Evolutionary conservation across 495 filamentous ascomycete genomes (phyloP).

Genomic region (Filosporella fistucella): DNA sequence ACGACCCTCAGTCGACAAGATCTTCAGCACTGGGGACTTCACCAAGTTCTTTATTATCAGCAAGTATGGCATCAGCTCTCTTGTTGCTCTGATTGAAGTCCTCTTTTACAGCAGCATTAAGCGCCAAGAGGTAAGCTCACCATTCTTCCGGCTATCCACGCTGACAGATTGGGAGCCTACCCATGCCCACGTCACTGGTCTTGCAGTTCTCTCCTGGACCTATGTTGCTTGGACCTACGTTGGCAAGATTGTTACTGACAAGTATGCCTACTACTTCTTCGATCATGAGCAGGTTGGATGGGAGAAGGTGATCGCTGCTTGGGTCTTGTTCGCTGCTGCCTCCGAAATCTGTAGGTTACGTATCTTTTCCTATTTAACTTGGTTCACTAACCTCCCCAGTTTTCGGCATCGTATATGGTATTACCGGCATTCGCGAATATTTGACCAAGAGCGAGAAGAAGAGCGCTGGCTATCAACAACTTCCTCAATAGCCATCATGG

Average conservation of each 20-base stretch:
- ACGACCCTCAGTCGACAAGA: conserved; percentile 2
- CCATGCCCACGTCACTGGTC: conserved; percentile 28
- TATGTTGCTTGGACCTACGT: conserved; percentile 46
- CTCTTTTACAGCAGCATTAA: conserved; percentile 43
- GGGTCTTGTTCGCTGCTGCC: conserved; percentile 30
- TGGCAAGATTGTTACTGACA: conserved; percentile 39
- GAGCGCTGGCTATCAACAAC: conserved; percentile 12
- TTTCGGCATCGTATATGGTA: conserved; percentile 37
- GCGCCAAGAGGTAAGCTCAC: conserved; percentile 35
- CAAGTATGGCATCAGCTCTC: conserved; percentile 33
- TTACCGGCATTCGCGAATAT: conserved; percentile 38
- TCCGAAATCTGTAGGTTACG: conserved; percentile 31
- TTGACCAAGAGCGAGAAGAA: conserved; percentile 24
- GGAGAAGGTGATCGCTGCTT: conserved; percentile 30
- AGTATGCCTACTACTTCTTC: conserved; percentile 44
- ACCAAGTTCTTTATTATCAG: conserved; percentile 38
- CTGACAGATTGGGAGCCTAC: conserved; percentile 9
- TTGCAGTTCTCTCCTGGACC: conserved; percentile 30
- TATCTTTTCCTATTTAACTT: background rate
- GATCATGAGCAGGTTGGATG: conserved; percentile 31
- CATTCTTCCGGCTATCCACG: background rate
- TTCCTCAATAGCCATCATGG: conserved; percentile 14
- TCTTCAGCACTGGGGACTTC: conserved; percentile 13
- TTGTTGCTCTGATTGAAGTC: conserved; percentile 42
- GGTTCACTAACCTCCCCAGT: conserved; percentile 30